Evolutionary conservation across 2,329 filamentous ascomycete genomes (phyloP).

Genomic region (Fusarium cyanostomum): DNA sequence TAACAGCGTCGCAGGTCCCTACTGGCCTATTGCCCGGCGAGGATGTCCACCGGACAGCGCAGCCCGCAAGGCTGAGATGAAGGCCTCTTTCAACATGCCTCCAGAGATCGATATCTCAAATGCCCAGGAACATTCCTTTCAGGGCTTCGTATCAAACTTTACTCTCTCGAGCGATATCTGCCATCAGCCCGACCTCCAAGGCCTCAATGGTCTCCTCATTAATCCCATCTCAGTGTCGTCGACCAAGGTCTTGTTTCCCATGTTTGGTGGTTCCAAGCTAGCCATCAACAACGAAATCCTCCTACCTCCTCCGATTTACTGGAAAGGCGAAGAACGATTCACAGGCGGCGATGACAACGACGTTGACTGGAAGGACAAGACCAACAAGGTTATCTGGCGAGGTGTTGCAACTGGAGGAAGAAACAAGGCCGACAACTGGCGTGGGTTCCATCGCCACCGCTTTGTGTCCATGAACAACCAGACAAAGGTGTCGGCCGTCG

Average conservation of each 20-base stretch:
- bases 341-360: slow-evolving; percentile 65
- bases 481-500: slow-evolving; percentile 63
- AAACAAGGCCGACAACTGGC: slow-evolving; percentile 71
- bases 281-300: slow-evolving; percentile 76
- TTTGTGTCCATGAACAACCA: slow-evolving; percentile 79
- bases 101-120: slow-evolving; percentile 57
- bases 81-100: slow-evolving; percentile 56
- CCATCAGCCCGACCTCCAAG: slow-evolving; percentile 71
- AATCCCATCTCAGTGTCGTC: slow-evolving; percentile 65
- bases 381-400: slow-evolving; percentile 66
- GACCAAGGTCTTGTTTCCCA: slow-evolving; percentile 67
- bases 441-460: slow-evolving; percentile 77
- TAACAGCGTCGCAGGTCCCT: slow-evolving; percentile 53
- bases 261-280: slow-evolving; percentile 76
- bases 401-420: slow-evolving; percentile 73
- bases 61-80: slow-evolving; percentile 59
- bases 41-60: slow-evolving; percentile 71
- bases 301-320: slow-evolving; percentile 75
- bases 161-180: slow-evolving; percentile 70
- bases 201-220: slow-evolving; percentile 72
- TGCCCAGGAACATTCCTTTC: slow-evolving; percentile 59
- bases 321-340: slow-evolving; percentile 70
- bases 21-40: slow-evolving; percentile 66
- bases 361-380: slow-evolving; percentile 66
- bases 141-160: slow-evolving; percentile 70